These are phyloP conservation scores for Vitis cinerea DNA, from an alignment of 164 flowering plant species.

Conservation along the genomic window DNA sequence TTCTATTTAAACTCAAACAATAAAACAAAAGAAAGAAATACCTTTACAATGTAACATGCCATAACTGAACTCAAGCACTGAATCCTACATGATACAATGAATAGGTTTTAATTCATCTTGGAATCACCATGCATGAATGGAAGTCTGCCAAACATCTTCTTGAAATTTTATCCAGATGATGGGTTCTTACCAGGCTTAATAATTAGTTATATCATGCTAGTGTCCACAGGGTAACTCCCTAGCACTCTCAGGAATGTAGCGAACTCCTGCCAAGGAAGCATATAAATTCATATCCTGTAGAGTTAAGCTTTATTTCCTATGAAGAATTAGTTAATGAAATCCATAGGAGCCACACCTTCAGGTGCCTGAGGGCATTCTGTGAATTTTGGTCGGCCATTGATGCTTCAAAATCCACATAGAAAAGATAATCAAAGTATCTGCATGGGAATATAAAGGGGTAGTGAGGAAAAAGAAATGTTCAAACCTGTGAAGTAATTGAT, in stretches of 20 bases:
- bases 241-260: constrained; percentile 81
- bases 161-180: background rate
- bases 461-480: background rate
- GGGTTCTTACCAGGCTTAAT: constrained; percentile 18
- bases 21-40: too few relatives aligned
- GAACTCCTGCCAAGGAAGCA: constrained; percentile 60
- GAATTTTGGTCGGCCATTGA: constrained; percentile 83
- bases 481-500: background rate
- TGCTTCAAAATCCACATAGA: constrained; percentile 95
- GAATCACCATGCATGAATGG: background rate
- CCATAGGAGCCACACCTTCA: constrained; percentile 42
- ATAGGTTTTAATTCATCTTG: background rate
- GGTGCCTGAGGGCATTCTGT: constrained; percentile 80
- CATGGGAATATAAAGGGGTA: background rate
- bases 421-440: constrained; percentile 87
- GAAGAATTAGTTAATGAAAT: background rate
- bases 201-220: constrained; percentile 38
- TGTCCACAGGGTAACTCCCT: constrained; percentile 88
- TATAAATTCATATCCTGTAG: background rate
- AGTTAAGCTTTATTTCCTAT: background rate
- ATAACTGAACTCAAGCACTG: too few relatives aligned
- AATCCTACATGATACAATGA: too few relatives aligned
- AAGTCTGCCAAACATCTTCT: background rate
- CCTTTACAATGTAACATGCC: too few relatives aligned
- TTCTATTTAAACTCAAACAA: too few relatives aligned